Evolutionary conservation across 1,284 basidiomycete species (phyloP), one percentile per base, ranked within the genome.

Genomic region (Trichosporon inkin): DNA sequence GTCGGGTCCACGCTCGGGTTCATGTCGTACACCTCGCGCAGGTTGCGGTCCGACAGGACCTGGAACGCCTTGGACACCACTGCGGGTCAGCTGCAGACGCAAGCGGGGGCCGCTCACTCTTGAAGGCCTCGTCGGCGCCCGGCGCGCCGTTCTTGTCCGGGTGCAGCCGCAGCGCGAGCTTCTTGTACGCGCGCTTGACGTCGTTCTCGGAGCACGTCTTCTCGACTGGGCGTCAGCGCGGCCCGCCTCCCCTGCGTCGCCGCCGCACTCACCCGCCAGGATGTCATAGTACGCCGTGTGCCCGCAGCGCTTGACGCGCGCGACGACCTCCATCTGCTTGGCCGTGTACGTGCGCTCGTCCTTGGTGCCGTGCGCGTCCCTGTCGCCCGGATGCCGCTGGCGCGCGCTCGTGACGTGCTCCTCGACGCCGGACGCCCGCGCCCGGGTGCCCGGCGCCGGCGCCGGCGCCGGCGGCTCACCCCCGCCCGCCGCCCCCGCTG

Each of bases 51-150:
- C 70, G 92, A 96, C 17, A 97, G 81, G 6, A 97, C 87, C 74
- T 94, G 92, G 78, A 97, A 98, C 6, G 94, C 94, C 79, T 98
- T 99, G 0, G 93, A 97, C 13, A 99, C 94, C 86, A 95, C 94
- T 97, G 72, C 20, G 37, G 6, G 56, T 61, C 34, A 61, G 61
- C 47, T 41, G 7, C 2, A 20, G 24, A 16, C 32, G 60, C 22
- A 60, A 60, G n/a, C 49, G 22, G 14, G 41, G 52, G 19, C 10
- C n/a, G 83, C 88, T 61, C 71, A 96, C 92, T 83, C 82, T 99
- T 99, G 82, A 99, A 99, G 1, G 96, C 96, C 77, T 99, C 96
- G 67, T 99, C 96, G 14, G 96, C 95, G 17, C 94, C 92, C 13
- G 96, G 95, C 17, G 96, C 96, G 16, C 91, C 89, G 72, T 97